Conservation (phyloP, 169 alveolate genomes). For the Eimeria falciformis region DNA sequence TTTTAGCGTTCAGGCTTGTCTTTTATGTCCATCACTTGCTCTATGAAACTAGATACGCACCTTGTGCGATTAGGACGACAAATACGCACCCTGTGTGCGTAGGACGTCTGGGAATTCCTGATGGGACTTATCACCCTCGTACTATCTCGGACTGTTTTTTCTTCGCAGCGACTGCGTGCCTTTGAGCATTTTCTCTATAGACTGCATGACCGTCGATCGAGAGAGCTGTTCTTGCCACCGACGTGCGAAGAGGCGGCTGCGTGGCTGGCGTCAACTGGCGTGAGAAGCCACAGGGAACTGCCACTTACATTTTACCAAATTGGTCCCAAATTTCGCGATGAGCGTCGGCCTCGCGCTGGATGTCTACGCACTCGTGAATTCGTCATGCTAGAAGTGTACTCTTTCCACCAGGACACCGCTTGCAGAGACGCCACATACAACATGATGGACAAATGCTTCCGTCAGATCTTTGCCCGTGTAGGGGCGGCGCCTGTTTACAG, state of each 20-base stretch:
- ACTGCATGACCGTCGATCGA: constrained; percentile 47
- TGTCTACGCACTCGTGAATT: constrained; percentile 70
- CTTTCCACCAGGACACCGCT: constrained; percentile 29
- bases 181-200: constrained; percentile 50
- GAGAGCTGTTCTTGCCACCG: constrained; percentile 56
- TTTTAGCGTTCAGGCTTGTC: too few species aligned
- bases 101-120: too few species aligned
- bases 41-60: too few species aligned
- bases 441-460: constrained; percentile 46
- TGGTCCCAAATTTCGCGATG: constrained; percentile 61
- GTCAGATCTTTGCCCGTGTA: constrained; percentile 41
- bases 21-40: too few species aligned
- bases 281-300: constrained; percentile 56
- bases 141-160: too few species aligned
- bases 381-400: constrained; percentile 59
- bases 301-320: constrained; percentile 49
- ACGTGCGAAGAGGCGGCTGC: constrained; percentile 66
- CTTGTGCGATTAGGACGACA: too few species aligned
- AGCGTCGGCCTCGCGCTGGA: constrained; percentile 61
- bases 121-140: too few species aligned
- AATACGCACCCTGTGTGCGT: too few species aligned
- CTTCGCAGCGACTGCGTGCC: constrained; percentile 51
- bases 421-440: constrained; percentile 34
- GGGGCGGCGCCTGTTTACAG: constrained; percentile 54
- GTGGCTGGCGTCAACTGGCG: constrained; percentile 43